Conservation (phyloP, 2,329 filamentous ascomycete species). For the Aschersonia sp. region DNA sequence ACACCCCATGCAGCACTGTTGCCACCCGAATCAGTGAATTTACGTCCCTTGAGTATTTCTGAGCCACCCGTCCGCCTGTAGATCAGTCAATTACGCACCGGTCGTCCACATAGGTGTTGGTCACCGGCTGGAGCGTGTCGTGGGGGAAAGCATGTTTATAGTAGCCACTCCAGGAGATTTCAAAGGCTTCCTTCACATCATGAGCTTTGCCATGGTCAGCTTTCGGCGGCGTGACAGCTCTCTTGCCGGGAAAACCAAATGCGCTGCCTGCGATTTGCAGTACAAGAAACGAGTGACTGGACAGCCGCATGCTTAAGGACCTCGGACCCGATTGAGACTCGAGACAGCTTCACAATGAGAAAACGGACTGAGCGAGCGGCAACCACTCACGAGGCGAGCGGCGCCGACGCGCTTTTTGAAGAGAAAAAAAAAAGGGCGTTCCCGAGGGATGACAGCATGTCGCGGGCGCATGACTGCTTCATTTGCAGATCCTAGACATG, state of each 20-base stretch:
- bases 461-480: not conserved
- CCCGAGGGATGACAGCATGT: not conserved
- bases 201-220: constrained; percentile 30
- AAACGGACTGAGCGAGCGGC: not conserved
- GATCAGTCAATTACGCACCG: constrained; percentile 30
- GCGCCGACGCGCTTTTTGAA: too few species aligned
- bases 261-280: constrained; percentile 3
- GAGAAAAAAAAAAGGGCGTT: not conserved
- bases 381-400: too few species aligned
- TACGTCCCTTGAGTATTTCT: not conserved
- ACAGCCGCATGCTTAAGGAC: constrained; percentile 4
- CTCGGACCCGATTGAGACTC: not conserved
- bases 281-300: constrained; percentile 2
- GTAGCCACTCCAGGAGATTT: constrained; percentile 60
- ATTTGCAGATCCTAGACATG: constrained; percentile 3
- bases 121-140: constrained; percentile 59
- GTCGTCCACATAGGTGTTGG: constrained; percentile 51
- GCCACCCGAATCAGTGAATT: not conserved
- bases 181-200: constrained; percentile 54
- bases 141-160: constrained; percentile 60
- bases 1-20: constrained; percentile 71
- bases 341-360: not conserved
- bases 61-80: not conserved
- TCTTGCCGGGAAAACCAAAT: constrained; percentile 3
- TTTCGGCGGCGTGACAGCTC: constrained; percentile 2